phyloP scores from a whole-genome alignment of 2,329 filamentous ascomycete species.

The Xylariaceae sp. region DNA sequence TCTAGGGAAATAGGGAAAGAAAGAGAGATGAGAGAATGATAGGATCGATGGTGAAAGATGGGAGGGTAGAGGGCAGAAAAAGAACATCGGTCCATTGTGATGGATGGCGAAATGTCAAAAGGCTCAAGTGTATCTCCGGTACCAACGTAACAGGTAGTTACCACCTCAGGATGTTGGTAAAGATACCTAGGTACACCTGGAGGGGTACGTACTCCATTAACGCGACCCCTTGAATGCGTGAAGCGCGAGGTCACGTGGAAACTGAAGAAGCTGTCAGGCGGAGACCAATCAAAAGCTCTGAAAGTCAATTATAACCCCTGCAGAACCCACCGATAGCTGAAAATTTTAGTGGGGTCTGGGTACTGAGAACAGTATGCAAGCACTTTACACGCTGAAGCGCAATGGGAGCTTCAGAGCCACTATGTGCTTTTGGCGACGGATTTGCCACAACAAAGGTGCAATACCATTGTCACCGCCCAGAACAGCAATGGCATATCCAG shows the following conservation, averaged over 20 bases:
- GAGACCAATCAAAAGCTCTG: slow-evolving; percentile 12
- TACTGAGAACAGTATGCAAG: slow-evolving; percentile 16
- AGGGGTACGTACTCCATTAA: slow-evolving; percentile 7
- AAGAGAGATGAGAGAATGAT: background rate
- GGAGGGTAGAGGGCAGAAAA: background rate
- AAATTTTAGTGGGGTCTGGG: background rate
- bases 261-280: background rate
- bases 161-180: background rate
- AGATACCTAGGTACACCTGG: background rate
- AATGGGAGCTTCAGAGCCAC: too few species aligned
- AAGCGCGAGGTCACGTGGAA: slow-evolving; percentile 28
- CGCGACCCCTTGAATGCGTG: slow-evolving; percentile 6
- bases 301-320: slow-evolving; percentile 15
- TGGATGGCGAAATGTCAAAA: slow-evolving; percentile 6
- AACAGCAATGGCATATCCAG: too few species aligned
- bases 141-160: background rate
- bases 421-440: slow-evolving; percentile 3
- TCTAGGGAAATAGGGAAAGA: slow-evolving; percentile 5
- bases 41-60: slow-evolving; percentile 4
- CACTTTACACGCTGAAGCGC: slow-evolving; percentile 23
- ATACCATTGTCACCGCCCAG: too few species aligned
- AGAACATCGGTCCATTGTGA: slow-evolving; percentile 14
- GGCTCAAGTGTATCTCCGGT: background rate
- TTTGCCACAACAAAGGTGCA: slow-evolving; percentile 16
- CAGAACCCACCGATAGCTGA: background rate